Base-by-base conservation (phyloP, 805 yeast genomes). In the Cyberlindnera mycetangii region DNA sequence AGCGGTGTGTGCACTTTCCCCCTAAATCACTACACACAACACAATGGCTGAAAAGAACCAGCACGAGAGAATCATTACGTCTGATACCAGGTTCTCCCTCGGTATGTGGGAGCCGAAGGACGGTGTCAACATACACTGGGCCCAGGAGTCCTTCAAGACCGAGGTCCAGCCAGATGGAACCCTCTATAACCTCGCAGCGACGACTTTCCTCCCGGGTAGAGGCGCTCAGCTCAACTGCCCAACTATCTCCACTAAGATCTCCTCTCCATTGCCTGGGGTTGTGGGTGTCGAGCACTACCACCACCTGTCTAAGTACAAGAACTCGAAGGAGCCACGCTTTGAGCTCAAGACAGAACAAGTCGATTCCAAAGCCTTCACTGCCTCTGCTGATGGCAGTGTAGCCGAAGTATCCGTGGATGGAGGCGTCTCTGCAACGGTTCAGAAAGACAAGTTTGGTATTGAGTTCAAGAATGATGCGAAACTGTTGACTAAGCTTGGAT, bases 61-160 rank as follows among this genome's bases (percentile, higher is more conserved):
- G 16, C 24, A 39, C 14, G 52, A 53, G 41, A 40, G 56, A 25
- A 39, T 45, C 32, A 42, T 51, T 27, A 37, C 28, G 2, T 33
- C 47, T 2, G 58, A 53, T 35, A 53, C 55, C 27, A 30, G 44
- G 15, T 53, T 53, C 42, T 43, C 53, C 10, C 38, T 50, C 39
- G 58, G 58, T 2, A 53, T 53, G 58, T 53, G 58, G 58, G 58
- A 51, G 43, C 9, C 24, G n/a, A 50, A 49, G 21, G 50, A 49
- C 9, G 54, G 50, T 17, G 55, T 53, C 35, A 41, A 39, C 14
- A 40, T 53, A 32, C 43, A 42, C 20, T 53, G 55, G 55, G 58
- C 58, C 5, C 51, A 49, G 30, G 46, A 44, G 35, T 30, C 54
- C 2, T 51, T 46, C 51, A 53, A 53, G 39, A 51, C 54, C 3